Evolutionary conservation across 495 filamentous ascomycete species (phyloP).

Genomic region (Cercophora newfieldiana): DNA sequence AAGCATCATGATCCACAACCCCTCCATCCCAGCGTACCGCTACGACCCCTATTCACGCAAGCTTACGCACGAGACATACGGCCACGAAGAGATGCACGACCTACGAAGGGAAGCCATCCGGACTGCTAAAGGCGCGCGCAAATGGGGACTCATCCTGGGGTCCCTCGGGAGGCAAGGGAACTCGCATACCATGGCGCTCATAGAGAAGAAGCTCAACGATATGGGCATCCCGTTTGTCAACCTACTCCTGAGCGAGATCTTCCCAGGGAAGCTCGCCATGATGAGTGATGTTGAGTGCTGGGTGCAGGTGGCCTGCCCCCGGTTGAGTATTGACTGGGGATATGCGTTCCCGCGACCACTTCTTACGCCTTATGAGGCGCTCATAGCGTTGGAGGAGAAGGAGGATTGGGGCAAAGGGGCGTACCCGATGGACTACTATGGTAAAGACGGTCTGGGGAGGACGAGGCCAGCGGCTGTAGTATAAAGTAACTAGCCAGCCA

Average conservation of each 20-base stretch:
- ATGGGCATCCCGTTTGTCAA: slow-evolving; percentile 77
- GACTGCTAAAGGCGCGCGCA: slow-evolving; percentile 69
- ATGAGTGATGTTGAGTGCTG: slow-evolving; percentile 94
- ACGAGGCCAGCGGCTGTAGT: slow-evolving; percentile 51
- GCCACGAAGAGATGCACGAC: slow-evolving; percentile 83
- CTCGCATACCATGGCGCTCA: slow-evolving; percentile 82
- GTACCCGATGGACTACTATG: slow-evolving; percentile 99
- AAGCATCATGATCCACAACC: slow-evolving; percentile 98
- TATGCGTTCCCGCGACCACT: slow-evolving; percentile 91
- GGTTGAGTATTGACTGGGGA: slow-evolving; percentile 97
- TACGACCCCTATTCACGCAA: slow-evolving; percentile 96
- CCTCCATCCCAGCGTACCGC: slow-evolving; percentile 81
- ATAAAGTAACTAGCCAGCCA: neutral
- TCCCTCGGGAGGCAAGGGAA: slow-evolving; percentile 93
- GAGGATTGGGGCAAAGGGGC: slow-evolving; percentile 76
- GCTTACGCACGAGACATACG: slow-evolving; percentile 85
- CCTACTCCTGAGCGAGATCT: slow-evolving; percentile 87
- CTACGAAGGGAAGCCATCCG: slow-evolving; percentile 75
- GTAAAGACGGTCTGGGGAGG: slow-evolving; percentile 84
- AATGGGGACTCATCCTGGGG: slow-evolving; percentile 94
- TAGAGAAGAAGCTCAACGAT: slow-evolving; percentile 70
- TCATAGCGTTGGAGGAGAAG: slow-evolving; percentile 77
- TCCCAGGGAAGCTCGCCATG: slow-evolving; percentile 88
- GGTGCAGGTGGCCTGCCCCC: slow-evolving; percentile 95
- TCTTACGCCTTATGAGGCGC: slow-evolving; percentile 91